These are phyloP conservation scores for Zarea fungicola DNA, from an alignment of 2,329 filamentous ascomycete genomes.

Conservation along the genomic window DNA sequence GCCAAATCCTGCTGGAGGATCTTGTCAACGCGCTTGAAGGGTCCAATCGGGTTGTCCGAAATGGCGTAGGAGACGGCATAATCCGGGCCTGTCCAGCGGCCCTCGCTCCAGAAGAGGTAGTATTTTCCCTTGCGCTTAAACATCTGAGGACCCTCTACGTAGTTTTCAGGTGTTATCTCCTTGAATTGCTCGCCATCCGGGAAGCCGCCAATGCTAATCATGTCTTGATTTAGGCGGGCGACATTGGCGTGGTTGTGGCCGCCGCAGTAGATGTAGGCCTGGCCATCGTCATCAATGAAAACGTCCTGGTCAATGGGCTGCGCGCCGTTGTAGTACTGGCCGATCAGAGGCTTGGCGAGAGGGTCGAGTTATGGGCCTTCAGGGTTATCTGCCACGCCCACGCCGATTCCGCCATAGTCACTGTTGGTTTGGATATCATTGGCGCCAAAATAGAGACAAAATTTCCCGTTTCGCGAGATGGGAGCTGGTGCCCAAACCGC, in stretches of 20 bases:
- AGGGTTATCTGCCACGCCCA: constrained; percentile 28
- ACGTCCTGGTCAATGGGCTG: constrained; percentile 40
- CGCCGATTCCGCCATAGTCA: constrained; percentile 35
- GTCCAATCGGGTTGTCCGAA: constrained; percentile 30
- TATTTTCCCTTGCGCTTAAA: constrained; percentile 40
- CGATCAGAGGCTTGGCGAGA: constrained; percentile 29
- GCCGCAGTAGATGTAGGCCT: constrained; percentile 38
- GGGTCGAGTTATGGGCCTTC: constrained; percentile 32
- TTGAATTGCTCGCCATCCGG: constrained; percentile 33
- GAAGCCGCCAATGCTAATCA: constrained; percentile 36
- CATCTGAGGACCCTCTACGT: constrained; percentile 34
- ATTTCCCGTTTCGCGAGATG: constrained; percentile 36
- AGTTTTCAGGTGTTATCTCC: constrained; percentile 41
- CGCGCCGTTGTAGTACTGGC: constrained; percentile 37
- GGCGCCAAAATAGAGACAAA: constrained; percentile 46
- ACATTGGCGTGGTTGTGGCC: constrained; percentile 34
- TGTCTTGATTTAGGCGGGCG: constrained; percentile 37
- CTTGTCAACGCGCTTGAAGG: constrained; percentile 35
- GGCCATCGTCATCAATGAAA: constrained; percentile 37
- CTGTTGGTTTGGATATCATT: constrained; percentile 37
- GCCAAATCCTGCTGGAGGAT: constrained; percentile 36
- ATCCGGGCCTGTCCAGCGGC: constrained; percentile 43
- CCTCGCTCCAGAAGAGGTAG: constrained; percentile 44
- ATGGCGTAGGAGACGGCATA: constrained; percentile 44
- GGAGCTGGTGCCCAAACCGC: constrained; percentile 46